These are phyloP conservation scores for Talaromyces sp. DNA, from an alignment of 2,329 filamentous ascomycete species.

Conservation along the genomic window DNA sequence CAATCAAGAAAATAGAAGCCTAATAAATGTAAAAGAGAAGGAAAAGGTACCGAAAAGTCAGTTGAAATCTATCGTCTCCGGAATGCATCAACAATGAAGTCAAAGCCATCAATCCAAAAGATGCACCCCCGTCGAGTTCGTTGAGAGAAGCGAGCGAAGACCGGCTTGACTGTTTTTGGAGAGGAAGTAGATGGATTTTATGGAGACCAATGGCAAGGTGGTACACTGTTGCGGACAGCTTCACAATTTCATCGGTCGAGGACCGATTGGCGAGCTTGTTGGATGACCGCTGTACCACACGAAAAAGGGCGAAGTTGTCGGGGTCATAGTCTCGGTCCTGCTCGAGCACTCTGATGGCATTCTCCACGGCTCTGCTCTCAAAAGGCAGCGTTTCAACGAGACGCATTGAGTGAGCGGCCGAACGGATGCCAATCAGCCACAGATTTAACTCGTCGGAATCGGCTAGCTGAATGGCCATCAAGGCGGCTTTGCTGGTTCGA, in stretches of 20 bases:
- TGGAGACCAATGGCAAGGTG: constrained; percentile 65
- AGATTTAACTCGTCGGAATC: constrained; percentile 59
- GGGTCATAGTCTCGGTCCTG: constrained; percentile 64
- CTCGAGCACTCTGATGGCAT: constrained; percentile 58
- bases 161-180: constrained; percentile 52
- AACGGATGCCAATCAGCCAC: constrained; percentile 59
- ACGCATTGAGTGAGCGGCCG: constrained; percentile 52
- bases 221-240: constrained; percentile 58
- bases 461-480: constrained; percentile 58
- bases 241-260: constrained; percentile 61
- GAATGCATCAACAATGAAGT: constrained; percentile 54
- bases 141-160: constrained; percentile 49
- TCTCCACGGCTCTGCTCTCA: constrained; percentile 55
- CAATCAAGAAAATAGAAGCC: background rate
- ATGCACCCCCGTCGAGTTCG: constrained; percentile 46
- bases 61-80: constrained; percentile 60
- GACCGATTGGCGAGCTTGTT: constrained; percentile 51
- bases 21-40: background rate
- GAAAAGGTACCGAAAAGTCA: constrained; percentile 52
- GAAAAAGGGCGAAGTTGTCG: constrained; percentile 61
- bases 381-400: constrained; percentile 48
- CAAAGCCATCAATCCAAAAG: constrained; percentile 59
- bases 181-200: constrained; percentile 62
- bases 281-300: constrained; percentile 59
- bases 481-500: constrained; percentile 52